These are phyloP conservation scores for Coemansia nantahalensis DNA, from an alignment of 192 early-diverging fungal genomes.

Conservation along the genomic window DNA sequence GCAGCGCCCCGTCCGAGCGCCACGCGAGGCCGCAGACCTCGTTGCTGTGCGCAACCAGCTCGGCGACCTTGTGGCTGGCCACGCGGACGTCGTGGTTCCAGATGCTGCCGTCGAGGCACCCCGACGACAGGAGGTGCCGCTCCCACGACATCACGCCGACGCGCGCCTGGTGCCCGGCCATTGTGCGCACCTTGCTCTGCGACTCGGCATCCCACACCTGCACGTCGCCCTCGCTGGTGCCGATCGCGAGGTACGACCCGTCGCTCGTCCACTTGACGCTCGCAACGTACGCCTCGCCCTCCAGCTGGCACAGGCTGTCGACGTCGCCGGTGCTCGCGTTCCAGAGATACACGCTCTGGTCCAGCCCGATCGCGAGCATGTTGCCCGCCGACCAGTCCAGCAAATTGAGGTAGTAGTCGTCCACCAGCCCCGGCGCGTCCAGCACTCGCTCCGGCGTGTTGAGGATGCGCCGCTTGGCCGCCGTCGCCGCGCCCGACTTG, in stretches of 20 bases:
- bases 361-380: constrained; percentile 82
- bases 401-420: constrained; percentile 96
- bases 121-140: constrained; percentile 75
- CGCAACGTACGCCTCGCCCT: constrained; percentile 58
- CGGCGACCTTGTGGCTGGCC: constrained; percentile 73
- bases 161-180: constrained; percentile 75
- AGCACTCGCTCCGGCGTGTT: constrained; percentile 78
- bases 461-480: constrained; percentile 66
- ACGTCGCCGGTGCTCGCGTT: constrained; percentile 73
- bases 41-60: constrained; percentile 67
- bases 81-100: constrained; percentile 95
- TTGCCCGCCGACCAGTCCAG: constrained; percentile 88
- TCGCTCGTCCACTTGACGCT: constrained; percentile 76
- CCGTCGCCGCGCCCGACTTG: constrained; percentile 24
- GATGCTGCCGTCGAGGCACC: constrained; percentile 86
- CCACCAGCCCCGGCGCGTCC: constrained; percentile 84
- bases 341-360: constrained; percentile 88
- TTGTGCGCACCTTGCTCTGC: constrained; percentile 71
- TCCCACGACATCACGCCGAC: constrained; percentile 90
- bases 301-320: constrained; percentile 39
- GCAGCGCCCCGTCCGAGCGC: constrained; percentile 69
- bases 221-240: constrained; percentile 72
- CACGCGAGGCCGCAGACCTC: constrained; percentile 91
- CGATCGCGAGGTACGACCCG: constrained; percentile 67
- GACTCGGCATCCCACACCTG: constrained; percentile 90